Evolutionary conservation across 257 asterid genomes (phyloP), one percentile per base, ranked within the genome.

Genomic region (Nicotiana sylvestris): DNA sequence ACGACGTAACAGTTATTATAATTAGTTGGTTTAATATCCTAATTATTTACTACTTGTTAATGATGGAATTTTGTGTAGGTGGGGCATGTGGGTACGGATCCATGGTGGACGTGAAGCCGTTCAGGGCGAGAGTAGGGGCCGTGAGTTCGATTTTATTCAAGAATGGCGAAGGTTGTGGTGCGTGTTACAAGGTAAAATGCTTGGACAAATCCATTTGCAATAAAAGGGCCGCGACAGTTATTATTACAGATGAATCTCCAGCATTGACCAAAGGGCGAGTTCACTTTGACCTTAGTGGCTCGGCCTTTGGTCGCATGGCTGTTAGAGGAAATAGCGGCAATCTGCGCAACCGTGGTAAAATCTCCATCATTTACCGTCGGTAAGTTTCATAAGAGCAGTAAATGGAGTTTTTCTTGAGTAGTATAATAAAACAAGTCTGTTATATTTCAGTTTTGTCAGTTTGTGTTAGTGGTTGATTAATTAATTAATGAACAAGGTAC

Each of bases 41-140:
- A 21, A 21, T 21, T 21, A 21, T 21, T 39, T 9, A 39, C 46
- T 1, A 39, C 46, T 39, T 1, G 16, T 33, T 33, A 33, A 61
- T n/a, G 5, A n/a, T n/a, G 4, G 0, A 70, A 9, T 57, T 76
- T 30, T 27, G 4, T 80, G 82, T 27, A 89, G 91, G 98, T 3
- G 99, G 98, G 83, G 98, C 99, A 51, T 96, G 99, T 67, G 98
- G 98, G 11, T 94, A 94, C 86, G 99, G 99, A 3, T 86, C 98
- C 0, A 62, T 96, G 85, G 99, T 96, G 87, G 97, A 96, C 37
- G 99, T 96, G 89, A 94, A 90, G 91, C 99, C 99, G 33, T 93
- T 88, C 82, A 82, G 88, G 68, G 99, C 99, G 0, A 91, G 99
- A 27, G 99, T 96, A 0, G 99, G 99, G 16, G 98, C 99, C 12